A percentile compares a stretch with the other conserved stretches of the same genome.
These are phyloP conservation scores for Aspergillus vadensis DNA, from an alignment of 2,329 filamentous ascomycete species.

Conservation along the genomic window DNA sequence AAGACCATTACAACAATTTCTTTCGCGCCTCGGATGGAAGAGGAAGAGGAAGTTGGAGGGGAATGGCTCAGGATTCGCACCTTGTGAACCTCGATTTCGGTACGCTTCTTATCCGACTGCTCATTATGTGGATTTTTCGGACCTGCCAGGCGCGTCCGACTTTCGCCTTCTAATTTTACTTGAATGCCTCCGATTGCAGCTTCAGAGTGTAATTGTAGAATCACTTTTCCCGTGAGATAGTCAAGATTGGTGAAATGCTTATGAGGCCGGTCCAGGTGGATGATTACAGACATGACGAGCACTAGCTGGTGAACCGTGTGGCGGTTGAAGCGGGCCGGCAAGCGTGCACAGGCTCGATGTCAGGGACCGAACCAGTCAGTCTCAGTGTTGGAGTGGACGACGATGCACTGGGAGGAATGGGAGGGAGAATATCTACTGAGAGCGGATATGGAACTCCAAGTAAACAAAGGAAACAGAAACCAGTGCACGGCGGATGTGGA, in stretches of 20 bases:
- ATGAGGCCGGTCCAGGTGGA: conserved; percentile 47
- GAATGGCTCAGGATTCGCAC: conserved; percentile 30
- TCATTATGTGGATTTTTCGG: conserved; percentile 44
- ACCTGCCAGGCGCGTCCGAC: conserved; percentile 47
- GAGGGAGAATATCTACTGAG: neutral
- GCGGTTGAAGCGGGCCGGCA: neutral
- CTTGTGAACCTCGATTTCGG: conserved; percentile 54
- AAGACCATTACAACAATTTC: neutral
- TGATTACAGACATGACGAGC: conserved; percentile 48
- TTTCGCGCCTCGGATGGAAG: neutral
- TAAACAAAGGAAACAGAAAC: neutral
- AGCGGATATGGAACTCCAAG: neutral
- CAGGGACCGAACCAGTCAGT: neutral
- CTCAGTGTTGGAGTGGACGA: neutral
- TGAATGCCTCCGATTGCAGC: conserved; percentile 49
- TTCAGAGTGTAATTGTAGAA: conserved; percentile 46
- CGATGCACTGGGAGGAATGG: neutral
- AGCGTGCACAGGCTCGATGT: neutral
- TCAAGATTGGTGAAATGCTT: conserved; percentile 53
- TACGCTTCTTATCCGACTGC: conserved; percentile 49
- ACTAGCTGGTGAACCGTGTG: conserved; percentile 14
- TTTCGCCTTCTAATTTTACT: conserved; percentile 54
- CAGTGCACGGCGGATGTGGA: neutral
- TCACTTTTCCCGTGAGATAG: conserved; percentile 47
- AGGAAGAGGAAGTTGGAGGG: neutral